Percentiles rank a stretch among this genome's conserved stretches.
phyloP scores from a whole-genome alignment of 2,329 filamentous ascomycete species.

The Bipolaris sorokiniana region DNA sequence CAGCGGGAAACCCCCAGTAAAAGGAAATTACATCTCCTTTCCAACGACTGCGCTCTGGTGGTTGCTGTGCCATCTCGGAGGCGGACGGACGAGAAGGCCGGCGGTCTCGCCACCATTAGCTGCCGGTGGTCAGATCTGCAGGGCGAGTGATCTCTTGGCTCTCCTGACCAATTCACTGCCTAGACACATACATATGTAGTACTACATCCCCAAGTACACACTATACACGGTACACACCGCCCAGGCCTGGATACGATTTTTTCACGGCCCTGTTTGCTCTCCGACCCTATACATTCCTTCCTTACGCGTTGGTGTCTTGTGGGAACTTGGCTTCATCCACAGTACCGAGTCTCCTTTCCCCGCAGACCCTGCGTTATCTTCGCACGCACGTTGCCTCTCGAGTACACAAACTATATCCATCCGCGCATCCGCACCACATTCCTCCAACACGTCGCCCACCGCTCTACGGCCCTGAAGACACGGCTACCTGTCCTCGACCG shows the following conservation, averaged over 20 bases:
- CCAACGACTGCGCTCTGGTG: conserved; percentile 4
- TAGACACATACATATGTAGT: conserved; percentile 5
- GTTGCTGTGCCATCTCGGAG: conserved; percentile 18
- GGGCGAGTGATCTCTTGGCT: conserved; percentile 23
- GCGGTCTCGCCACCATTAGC: conserved; percentile 30
- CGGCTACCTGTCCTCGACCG: conserved; percentile 25
- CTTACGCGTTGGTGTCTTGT: neutral
- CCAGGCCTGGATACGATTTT: neutral
- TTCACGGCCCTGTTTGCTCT: neutral
- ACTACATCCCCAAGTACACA: too few relatives aligned
- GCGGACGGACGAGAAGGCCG: conserved; percentile 17
- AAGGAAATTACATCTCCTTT: conserved; percentile 22
- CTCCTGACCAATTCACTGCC: conserved; percentile 27
- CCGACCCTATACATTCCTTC: conserved; percentile 26
- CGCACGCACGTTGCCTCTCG: neutral
- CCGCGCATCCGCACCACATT: neutral
- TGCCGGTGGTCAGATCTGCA: conserved; percentile 26
- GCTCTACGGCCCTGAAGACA: neutral
- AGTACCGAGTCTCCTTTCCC: neutral
- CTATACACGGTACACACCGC: conserved; percentile 1
- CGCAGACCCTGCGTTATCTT: conserved; percentile 4
- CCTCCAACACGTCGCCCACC: neutral
- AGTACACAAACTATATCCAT: neutral
- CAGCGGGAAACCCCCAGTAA: conserved; percentile 3
- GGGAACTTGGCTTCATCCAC: neutral